Base-by-base conservation (phyloP, 176 grass and related monocot species). In the Zizania latifolia region DNA sequence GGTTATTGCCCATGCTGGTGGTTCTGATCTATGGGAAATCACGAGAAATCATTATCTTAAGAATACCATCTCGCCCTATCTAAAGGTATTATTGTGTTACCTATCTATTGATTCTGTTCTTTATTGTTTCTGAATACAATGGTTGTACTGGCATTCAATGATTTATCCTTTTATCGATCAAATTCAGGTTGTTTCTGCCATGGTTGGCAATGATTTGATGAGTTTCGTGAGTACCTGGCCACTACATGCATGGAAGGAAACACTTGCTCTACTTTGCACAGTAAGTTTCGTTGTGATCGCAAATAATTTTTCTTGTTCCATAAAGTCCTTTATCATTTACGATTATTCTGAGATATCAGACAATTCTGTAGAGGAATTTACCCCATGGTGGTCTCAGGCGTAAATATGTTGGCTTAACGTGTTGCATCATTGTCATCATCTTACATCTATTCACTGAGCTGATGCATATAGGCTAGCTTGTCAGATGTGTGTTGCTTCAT, bases 1-100 rank as follows among this genome's bases (percentile, higher is more conserved):
- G 57, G 95, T 99, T 75, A 99, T 94, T 83, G 95, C 95, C 37
- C 89, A 99, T 94, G 91, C 90, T 77, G 95, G 95, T 57, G 89
- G 92, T 71, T 30, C 91, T 34, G 79, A 91, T 40, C 73, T 99
- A 55, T 99, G 95, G 95, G 92, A 92, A 79, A 94, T 59, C 39
- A 99, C 91, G 60, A 86, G 95, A 41, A 85, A 90, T 76, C 77
- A 71, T 11, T 99, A 92, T 90, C 89, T 99, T 56, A 92, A 86
- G 60, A 99, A 84, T 56, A 99, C 86, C 70, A 6, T 89, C 35
- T 92, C 92, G 2, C 83, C 92, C 22, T 99, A 99, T 78, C 57
- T 99, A 19, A 94, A 99, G 92, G 95, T 99, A 78, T n/a, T n/a
- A 0, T 29, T 41, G 22, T 82, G n/a, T 75, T 58, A 0, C 37